Conservation (phyloP, 2,329 filamentous ascomycete genomes). For the Neofusicoccum cordaticola region DNA sequence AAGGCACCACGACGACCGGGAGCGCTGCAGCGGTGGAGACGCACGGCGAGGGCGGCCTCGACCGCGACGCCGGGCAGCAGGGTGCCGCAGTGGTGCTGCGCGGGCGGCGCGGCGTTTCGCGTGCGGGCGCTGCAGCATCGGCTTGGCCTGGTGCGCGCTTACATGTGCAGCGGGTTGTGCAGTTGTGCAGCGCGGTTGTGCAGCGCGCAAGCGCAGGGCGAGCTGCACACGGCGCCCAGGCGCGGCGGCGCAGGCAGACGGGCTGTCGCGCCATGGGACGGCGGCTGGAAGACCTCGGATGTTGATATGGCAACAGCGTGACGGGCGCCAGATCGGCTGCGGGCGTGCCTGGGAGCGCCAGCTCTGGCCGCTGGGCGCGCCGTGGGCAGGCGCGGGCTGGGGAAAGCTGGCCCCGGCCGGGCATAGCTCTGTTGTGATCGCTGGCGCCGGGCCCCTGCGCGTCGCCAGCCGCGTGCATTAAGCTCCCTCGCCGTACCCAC, state of each 20-base stretch:
- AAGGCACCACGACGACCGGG: conserved; percentile 47
- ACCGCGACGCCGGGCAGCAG: not conserved
- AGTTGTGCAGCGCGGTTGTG: not conserved
- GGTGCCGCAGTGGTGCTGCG: not conserved
- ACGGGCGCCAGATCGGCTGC: conserved; percentile 9
- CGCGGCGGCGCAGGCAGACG: not conserved
- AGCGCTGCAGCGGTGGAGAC: conserved; percentile 61
- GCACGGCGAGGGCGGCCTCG: conserved; percentile 1
- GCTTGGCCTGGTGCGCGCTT: not conserved
- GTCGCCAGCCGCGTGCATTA: conserved; percentile 16
- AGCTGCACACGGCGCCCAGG: not conserved
- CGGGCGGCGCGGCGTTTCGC: not conserved
- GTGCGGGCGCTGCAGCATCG: conserved; percentile 8
- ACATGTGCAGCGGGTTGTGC: not conserved
- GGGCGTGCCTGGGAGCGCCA: conserved; percentile 15
- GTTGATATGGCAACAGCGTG: conserved; percentile 11
- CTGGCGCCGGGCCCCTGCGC: conserved; percentile 4
- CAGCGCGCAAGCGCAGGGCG: not conserved
- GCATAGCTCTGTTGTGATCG: conserved; percentile 13
- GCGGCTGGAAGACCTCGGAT: conserved; percentile 2
- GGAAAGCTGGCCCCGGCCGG: conserved; percentile 6
- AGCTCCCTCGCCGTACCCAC: conserved; percentile 16
- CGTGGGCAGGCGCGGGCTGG: conserved; percentile 5
- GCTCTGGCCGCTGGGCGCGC: not conserved
- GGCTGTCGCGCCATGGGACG: not conserved